Evolutionary conservation across 176 grass and related monocot genomes (phyloP).

Genomic region (Eleusine coracana): DNA sequence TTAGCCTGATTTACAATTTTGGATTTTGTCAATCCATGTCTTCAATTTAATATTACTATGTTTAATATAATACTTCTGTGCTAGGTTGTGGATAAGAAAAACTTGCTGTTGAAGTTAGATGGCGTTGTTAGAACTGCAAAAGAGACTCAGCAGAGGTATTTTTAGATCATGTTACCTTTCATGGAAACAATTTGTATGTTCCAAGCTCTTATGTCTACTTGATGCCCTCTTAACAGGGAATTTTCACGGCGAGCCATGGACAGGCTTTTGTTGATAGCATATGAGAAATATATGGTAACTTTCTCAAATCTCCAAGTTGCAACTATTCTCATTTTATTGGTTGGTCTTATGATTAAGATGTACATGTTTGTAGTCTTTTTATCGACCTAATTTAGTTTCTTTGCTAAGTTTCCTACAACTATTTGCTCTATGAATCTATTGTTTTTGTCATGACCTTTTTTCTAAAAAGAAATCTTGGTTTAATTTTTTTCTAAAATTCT

Average conservation of each 20-base stretch:
- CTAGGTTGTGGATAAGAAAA: constrained; percentile 68
- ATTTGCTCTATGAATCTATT: constrained; percentile 20
- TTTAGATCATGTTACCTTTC: constrained; percentile 25
- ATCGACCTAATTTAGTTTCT: constrained; percentile 28
- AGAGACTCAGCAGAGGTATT: constrained; percentile 65
- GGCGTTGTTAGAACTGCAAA: constrained; percentile 50
- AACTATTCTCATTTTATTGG: constrained; percentile 37
- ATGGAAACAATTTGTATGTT: constrained; percentile 28
- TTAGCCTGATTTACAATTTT: constrained; percentile 29
- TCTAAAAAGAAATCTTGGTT: neutral
- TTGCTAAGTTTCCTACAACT: neutral
- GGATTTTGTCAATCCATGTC: neutral
- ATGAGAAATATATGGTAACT: constrained; percentile 79
- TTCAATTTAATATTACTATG: constrained; percentile 24
- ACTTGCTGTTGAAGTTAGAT: constrained; percentile 59
- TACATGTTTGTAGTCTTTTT: constrained; percentile 15
- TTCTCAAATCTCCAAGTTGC: constrained; percentile 11
- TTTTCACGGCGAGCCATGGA: constrained; percentile 59
- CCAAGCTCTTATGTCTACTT: constrained; percentile 32
- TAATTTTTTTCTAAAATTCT: constrained; percentile 1
- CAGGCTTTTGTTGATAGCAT: constrained; percentile 61
- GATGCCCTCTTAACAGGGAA: constrained; percentile 46
- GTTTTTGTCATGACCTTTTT: constrained; percentile 2
- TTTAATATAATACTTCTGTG: constrained; percentile 29
- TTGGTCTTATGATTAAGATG: constrained; percentile 26